Conservation (phyloP, 1,284 basidiomycete genomes). For the Cutaneotrichosporon daszewskae region DNA sequence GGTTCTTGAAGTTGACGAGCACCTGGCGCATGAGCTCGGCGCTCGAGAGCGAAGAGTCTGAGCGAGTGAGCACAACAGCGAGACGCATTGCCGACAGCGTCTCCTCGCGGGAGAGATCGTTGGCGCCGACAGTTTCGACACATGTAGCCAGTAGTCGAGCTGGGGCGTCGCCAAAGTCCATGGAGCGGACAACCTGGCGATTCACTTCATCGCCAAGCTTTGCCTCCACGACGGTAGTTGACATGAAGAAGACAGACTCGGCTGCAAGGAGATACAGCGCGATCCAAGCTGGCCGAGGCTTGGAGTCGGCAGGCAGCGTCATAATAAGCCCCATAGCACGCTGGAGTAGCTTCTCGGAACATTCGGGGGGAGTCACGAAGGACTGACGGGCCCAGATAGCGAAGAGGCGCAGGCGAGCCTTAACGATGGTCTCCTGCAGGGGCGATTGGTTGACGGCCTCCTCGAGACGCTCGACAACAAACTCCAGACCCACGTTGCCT, state of each 20-base stretch:
- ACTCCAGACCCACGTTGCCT: slow-evolving; percentile 44
- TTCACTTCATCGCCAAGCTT: slow-evolving; percentile 27
- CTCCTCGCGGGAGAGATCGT: slow-evolving; percentile 57
- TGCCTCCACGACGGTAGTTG: slow-evolving; percentile 62
- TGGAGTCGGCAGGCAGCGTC: slow-evolving; percentile 53
- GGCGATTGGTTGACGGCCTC: slow-evolving; percentile 51
- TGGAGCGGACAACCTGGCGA: slow-evolving; percentile 3
- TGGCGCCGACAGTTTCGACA: slow-evolving; percentile 59
- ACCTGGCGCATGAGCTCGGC: slow-evolving; percentile 61
- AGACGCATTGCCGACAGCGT: slow-evolving; percentile 71
- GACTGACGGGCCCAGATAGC: slow-evolving; percentile 58
- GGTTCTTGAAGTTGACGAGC: slow-evolving; percentile 57
- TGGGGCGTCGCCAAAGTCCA: slow-evolving; percentile 41
- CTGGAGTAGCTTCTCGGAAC: slow-evolving; percentile 6
- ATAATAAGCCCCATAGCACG: slow-evolving; percentile 61
- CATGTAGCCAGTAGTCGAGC: slow-evolving; percentile 65
- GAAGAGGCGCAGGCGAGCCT: slow-evolving; percentile 76
- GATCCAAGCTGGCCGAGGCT: slow-evolving; percentile 67
- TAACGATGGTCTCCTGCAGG: slow-evolving; percentile 52
- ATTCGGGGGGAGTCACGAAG: no score
- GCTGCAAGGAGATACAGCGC: slow-evolving; percentile 68
- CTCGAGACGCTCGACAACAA: slow-evolving; percentile 23
- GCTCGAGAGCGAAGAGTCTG: slow-evolving; percentile 61
- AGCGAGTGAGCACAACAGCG: slow-evolving; percentile 72
- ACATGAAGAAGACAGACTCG: slow-evolving; percentile 70